These are phyloP conservation scores for Tilletia setariae DNA, from an alignment of 1,284 basidiomycete genomes.

Conservation along the genomic window DNA sequence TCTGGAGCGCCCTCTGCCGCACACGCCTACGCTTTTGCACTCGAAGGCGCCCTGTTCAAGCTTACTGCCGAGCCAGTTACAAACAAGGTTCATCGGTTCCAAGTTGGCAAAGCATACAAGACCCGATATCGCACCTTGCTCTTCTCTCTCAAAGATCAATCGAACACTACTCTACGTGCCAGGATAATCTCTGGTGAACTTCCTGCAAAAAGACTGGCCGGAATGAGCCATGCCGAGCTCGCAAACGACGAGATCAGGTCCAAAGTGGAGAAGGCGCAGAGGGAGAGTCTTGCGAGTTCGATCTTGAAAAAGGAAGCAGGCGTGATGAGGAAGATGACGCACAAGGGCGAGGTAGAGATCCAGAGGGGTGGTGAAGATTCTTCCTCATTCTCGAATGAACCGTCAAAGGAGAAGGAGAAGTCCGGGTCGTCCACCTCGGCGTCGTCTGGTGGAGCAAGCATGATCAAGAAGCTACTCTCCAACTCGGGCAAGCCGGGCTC, in stretches of 20 bases:
- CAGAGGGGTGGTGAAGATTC: constrained; percentile 29
- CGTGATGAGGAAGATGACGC: constrained; percentile 51
- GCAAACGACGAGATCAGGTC: constrained; percentile 49
- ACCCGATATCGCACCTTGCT: constrained; percentile 49
- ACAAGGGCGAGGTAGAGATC: constrained; percentile 54
- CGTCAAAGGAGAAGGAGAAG: no score
- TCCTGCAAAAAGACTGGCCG: constrained; percentile 36
- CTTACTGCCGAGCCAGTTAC: constrained; percentile 29
- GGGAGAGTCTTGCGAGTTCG: constrained; percentile 43
- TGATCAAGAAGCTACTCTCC: no score
- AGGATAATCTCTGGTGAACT: constrained; percentile 43
- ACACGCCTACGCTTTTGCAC: constrained; percentile 24
- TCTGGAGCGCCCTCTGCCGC: constrained; percentile 5
- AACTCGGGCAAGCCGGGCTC: no score
- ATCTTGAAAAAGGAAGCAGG: constrained; percentile 40
- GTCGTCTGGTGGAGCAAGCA: no score
- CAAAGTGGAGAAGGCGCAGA: constrained; percentile 43
- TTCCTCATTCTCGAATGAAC: background rate
- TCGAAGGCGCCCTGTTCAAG: constrained; percentile 39
- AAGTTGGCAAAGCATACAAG: constrained; percentile 31
- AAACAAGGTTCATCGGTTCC: constrained; percentile 13
- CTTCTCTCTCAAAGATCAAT: constrained; percentile 51
- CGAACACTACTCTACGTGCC: constrained; percentile 43
- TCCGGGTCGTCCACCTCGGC: no score
- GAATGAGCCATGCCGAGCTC: constrained; percentile 45